These are phyloP conservation scores for Crepidotus variabilis DNA, from an alignment of 768 basidiomycete species.

Conservation along the genomic window DNA sequence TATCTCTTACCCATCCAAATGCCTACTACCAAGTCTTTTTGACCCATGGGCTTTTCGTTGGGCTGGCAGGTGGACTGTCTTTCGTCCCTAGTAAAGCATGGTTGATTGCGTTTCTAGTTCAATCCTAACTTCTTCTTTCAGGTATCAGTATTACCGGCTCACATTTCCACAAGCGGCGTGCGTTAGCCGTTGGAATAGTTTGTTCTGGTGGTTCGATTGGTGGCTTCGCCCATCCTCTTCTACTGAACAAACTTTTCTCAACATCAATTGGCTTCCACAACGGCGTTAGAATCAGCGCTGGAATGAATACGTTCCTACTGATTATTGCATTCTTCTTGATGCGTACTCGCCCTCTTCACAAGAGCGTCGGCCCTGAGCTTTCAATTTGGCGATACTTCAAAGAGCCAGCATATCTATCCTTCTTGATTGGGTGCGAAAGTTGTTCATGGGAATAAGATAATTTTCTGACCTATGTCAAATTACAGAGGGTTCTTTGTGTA, in stretches of 20 bases:
- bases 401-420: constrained; percentile 19
- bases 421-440: constrained; percentile 5
- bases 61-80: constrained; percentile 42
- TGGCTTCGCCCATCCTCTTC: constrained; percentile 50
- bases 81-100: constrained; percentile 33
- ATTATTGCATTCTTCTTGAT: constrained; percentile 29
- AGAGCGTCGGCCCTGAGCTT: neutral
- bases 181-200: constrained; percentile 48
- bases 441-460: neutral
- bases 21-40: constrained; percentile 44
- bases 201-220: constrained; percentile 32
- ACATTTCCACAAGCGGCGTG: constrained; percentile 42
- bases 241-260: constrained; percentile 46
- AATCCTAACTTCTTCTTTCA: constrained; percentile 4
- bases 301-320: constrained; percentile 27
- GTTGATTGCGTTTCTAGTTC: neutral
- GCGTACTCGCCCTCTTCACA: constrained; percentile 24
- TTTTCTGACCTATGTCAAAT: neutral
- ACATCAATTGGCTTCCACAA: constrained; percentile 30
- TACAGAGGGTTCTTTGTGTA: constrained; percentile 18
- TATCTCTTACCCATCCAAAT: constrained; percentile 27
- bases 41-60: constrained; percentile 43
- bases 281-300: no score
- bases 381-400: constrained; percentile 14
- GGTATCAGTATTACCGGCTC: constrained; percentile 44